Percentiles rank a stretch among this genome's conserved stretches.
phyloP scores from a whole-genome alignment of 2,329 filamentous ascomycete species.

The Colletotrichum siamense region DNA sequence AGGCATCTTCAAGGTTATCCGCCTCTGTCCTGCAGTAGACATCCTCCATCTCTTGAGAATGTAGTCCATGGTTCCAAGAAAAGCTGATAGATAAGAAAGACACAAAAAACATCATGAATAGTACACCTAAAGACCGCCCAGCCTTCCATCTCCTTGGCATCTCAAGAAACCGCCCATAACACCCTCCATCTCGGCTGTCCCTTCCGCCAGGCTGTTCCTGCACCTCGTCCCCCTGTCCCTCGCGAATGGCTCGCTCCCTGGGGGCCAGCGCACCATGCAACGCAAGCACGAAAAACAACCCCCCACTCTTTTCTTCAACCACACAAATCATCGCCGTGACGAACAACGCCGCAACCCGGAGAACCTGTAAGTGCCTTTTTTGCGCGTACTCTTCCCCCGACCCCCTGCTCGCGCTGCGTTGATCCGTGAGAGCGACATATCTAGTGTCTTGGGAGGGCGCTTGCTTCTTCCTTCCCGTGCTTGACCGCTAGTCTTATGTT shows the following conservation, averaged over 20 bases:
- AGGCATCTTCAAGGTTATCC: neutral
- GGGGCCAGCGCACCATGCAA: neutral
- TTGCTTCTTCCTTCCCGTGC: neutral
- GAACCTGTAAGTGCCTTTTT: neutral
- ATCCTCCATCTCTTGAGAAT: accelerated
- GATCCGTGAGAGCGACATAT: neutral
- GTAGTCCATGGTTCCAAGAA: neutral
- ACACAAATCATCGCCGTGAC: neutral
- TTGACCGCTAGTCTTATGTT: neutral
- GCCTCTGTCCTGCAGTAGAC: accelerated
- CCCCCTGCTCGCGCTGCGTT: neutral
- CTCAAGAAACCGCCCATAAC: neutral
- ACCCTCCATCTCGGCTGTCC: neutral
- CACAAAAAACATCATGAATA: too few relatives aligned
- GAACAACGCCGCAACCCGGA: neutral
- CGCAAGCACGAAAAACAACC: neutral
- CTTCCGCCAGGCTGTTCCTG: neutral
- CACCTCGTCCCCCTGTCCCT: neutral
- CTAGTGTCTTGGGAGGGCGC: neutral
- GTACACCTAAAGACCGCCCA: neutral
- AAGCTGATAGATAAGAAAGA: accelerated
- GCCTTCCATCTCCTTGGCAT: neutral
- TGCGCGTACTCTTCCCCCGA: neutral
- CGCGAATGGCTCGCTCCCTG: neutral
- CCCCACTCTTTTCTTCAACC: neutral